Evolutionary conservation across 2,329 filamentous ascomycete genomes (phyloP), one percentile per base, ranked within the genome.

Genomic region (Xylaria sp.): DNA sequence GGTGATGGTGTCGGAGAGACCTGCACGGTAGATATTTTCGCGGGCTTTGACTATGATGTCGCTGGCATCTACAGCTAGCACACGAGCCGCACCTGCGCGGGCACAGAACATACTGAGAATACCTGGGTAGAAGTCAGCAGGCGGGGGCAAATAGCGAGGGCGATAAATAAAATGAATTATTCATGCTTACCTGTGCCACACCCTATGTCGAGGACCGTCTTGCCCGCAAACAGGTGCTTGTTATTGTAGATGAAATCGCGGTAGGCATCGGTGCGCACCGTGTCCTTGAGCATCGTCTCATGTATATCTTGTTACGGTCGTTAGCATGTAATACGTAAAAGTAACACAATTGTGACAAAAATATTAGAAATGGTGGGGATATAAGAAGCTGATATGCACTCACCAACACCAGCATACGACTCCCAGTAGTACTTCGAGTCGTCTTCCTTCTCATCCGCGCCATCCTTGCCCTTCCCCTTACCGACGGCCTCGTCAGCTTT

Each of bases 51-150:
- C 85, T 75, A 97, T 94, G 78, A 98, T 97, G 74, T 91, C 91
- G 3, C 93, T 96, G 78, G 96, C 96, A 81, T 98, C 94, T 9
- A 98, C 94, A 3, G 94, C 94, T 79, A 97, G 91, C 64, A 98
- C 94, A 75, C 90, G 89, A 75, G 91, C 89, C 7, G 95, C 95
- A 48, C 94, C 95, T 18, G 94, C 95, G 80, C 91, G 92, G 64
- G 94, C 94, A 79, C 94, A 97, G 83, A 98, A 97, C 90, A 98
- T 94, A 77, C 92, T 95, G 15, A 98, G 84, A 73, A 98, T 97
- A 31, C 94, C 93, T 85, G 44, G 44, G 34, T 5, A n/a, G 13
- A 9, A 23, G 25, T 58, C 59, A 66, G 56, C 9, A 57, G 18
- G 1, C 13, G n/a, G 37, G 28, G 4, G n/a, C 9, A 41, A 34